phyloP scores from a whole-genome alignment of 1,139 yeast species.

The Citeromyces hawaiiensis region DNA sequence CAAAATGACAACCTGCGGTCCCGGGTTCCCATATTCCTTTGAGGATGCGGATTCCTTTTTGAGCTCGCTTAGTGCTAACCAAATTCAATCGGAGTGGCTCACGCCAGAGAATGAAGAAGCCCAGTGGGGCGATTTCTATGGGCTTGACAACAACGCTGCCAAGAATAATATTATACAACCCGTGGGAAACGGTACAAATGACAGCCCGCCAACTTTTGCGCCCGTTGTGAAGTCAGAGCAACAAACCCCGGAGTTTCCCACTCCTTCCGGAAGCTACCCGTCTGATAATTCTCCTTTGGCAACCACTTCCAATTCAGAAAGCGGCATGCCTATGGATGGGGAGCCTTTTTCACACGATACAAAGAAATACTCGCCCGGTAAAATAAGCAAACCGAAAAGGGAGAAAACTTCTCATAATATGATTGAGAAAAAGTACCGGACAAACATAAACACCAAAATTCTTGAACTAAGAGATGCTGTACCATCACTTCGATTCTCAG shows the following conservation, averaged over 20 bases:
- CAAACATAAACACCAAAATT: conserved; percentile 65
- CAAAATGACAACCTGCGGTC: background rate
- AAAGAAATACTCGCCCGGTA: background rate
- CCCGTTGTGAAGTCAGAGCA: background rate
- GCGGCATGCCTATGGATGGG: background rate
- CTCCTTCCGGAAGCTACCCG: background rate
- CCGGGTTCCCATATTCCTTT: conserved; percentile 10
- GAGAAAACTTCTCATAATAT: conserved; percentile 60
- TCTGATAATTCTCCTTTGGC: background rate
- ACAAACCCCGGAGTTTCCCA: background rate
- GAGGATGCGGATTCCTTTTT: conserved; percentile 13
- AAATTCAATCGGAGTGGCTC: background rate
- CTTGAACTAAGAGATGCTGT: conserved; percentile 63
- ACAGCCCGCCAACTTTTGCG: background rate
- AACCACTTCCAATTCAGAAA: background rate
- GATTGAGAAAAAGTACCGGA: conserved; percentile 70
- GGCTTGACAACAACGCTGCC: conserved; percentile 1
- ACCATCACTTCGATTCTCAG: conserved; percentile 41
- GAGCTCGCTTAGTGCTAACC: conserved; percentile 9
- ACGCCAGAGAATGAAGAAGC: background rate
- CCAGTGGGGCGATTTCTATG: background rate
- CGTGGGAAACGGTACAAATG: background rate
- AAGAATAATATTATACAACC: background rate
- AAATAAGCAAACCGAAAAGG: conserved; percentile 16
- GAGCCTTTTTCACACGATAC: background rate